Evolutionary conservation across 805 yeast species (phyloP), one percentile per base, ranked within the genome.

Genomic region (Candida pseudoglaebosa): DNA sequence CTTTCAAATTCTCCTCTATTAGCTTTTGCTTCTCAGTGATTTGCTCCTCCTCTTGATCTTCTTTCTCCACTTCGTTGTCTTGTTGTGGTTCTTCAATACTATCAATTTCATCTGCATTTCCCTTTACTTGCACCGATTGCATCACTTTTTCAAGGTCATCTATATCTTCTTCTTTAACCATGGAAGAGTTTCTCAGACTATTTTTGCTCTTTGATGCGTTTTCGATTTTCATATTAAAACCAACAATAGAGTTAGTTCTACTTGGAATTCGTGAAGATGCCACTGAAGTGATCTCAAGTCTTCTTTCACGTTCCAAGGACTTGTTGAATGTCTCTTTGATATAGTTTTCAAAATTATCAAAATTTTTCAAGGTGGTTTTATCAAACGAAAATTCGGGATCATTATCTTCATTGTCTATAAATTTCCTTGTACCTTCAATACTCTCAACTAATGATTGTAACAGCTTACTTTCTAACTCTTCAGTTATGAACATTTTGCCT

Each of bases 401-500:
- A 14, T 45, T 49, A 3, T 41, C 29, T 14, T 47, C 43, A 3
- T 36, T 40, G 14, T 50, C 56, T 22, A 67, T 48, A 13, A 54
- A 39, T 16, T 47, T 48, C 24, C 48, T 49, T 1, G 73, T 65
- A 16, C 58, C 71, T 15, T 56, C 56, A 16, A 67, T 38, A 9
- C 65, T 68, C 16, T 51, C 54, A n/a, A 48, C 42, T 20, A 68
- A 52, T 1, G 70, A 70, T 24, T 49, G 45, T 20, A 68, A 52
- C 4, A 59, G 48, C 26, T 47, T 54, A 4, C 57, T 40, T 5
- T 64, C 65, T 17, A 65, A 39, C 18, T 49, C 45, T 19, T 55
- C 63, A 1, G 59, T 46, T 4, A 68, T 43, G 18, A 43, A 47
- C 14, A 84, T 62, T 44, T 75, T 77, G 18, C 70, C 62, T 22